Evolutionary conservation across 768 basidiomycete genomes (phyloP).

Genomic region (Boletus rubroflammeus): DNA sequence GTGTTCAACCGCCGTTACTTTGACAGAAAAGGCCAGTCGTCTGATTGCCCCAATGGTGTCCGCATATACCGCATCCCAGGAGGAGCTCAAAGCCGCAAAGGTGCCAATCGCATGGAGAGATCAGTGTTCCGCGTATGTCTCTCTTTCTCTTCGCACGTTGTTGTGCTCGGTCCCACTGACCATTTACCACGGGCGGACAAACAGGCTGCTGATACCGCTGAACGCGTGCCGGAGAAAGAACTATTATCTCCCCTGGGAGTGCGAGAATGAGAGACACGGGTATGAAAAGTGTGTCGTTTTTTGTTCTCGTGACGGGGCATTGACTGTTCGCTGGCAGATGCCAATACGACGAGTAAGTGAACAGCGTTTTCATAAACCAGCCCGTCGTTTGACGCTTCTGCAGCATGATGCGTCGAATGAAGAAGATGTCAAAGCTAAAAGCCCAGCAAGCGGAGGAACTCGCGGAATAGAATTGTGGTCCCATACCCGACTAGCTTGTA

Average conservation of each 20-base stretch:
- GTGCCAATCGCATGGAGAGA: slow-evolving; percentile 87
- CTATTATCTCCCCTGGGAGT: slow-evolving; percentile 87
- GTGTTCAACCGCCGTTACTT: not conserved
- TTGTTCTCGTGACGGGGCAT: not conserved
- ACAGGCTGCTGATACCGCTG: slow-evolving; percentile 79
- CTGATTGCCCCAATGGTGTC: slow-evolving; percentile 51
- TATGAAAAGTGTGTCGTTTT: slow-evolving; percentile 70
- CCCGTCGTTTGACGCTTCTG: not conserved
- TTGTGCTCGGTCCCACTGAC: not conserved
- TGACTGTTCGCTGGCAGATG: slow-evolving; percentile 50
- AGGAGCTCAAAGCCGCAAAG: slow-evolving; percentile 68
- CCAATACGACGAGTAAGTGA: slow-evolving; percentile 89
- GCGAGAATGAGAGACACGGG: slow-evolving; percentile 80
- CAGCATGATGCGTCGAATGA: slow-evolving; percentile 89
- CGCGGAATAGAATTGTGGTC: slow-evolving; percentile 25
- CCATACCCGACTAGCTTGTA: slow-evolving; percentile 13
- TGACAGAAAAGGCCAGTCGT: not conserved
- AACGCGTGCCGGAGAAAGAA: slow-evolving; percentile 81
- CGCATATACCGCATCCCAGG: slow-evolving; percentile 76
- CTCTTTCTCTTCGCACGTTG: not conserved
- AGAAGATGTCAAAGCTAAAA: slow-evolving; percentile 73
- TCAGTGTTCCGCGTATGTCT: slow-evolving; percentile 82
- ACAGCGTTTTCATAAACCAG: not conserved
- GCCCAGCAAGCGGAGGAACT: slow-evolving; percentile 40
- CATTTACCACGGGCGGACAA: not conserved